Evolutionary conservation across 176 grass and related monocot species (phyloP), one percentile per base, ranked within the genome.

Genomic region (Avena eriantha): DNA sequence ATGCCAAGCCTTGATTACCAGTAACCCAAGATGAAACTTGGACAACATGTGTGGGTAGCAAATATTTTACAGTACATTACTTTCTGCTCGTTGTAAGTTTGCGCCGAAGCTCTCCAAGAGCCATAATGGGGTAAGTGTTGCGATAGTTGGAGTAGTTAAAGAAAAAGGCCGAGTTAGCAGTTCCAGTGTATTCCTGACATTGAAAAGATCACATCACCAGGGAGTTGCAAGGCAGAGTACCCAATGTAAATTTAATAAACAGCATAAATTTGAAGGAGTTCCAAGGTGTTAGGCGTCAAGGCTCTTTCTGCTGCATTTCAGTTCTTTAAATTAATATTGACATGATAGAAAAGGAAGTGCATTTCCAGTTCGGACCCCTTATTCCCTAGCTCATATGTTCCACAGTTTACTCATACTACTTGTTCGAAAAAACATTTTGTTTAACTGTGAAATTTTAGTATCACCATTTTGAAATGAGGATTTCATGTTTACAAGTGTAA

Each of bases 111-210:
- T 77, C 86, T 43, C 72, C 78, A 2, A 88, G 80, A 17, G 80
- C 80, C 86, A 80, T 78, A 16, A 88, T 83, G 5, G 80, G 86
- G 55, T 78, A 88, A 31, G 69, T 47, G 33, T 83, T 77, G 46
- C 80, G 29, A 73, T 84, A 89, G 82, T 89, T 81, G 14, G 81
- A 0, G 50, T 89, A 89, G 54, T 76, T 89, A 17, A 84, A 83
- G 81, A 50, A 70, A 12, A 81, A 48, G 8, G 82, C 78, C 6
- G 34, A 14, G 22, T 89, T 84, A 22, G 71, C 79, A 39, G 17
- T 26, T 47, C 87, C 81, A 65, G 73, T 34, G 0, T 16, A 14
- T 67, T 67, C 63, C 63, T 65, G 61, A 14, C 23, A 29, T 14
- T 5, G 39, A 41, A 41, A 41, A 64, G n/a, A 14, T 14, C 4